phyloP scores from a whole-genome alignment of 805 yeast genomes.

The Lipomyces yamadae region DNA sequence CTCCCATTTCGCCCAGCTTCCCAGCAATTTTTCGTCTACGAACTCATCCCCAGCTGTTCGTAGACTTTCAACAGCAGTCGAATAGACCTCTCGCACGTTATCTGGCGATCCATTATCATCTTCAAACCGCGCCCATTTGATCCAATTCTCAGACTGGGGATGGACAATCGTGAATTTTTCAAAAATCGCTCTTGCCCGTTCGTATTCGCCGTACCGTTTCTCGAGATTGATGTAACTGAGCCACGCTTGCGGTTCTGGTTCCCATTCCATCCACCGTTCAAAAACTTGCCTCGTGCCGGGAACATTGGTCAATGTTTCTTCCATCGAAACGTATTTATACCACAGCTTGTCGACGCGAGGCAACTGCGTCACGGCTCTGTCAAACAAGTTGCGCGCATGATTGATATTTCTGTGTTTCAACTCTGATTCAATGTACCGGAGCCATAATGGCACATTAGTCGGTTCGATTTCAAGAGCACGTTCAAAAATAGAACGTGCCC shows the following conservation, averaged over 20 bases:
- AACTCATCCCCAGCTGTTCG: slow-evolving; percentile 40
- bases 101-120: slow-evolving; percentile 53
- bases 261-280: slow-evolving; percentile 81
- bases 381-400: slow-evolving; percentile 85
- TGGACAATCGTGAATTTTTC: slow-evolving; percentile 59
- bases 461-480: slow-evolving; percentile 80
- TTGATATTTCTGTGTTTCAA: slow-evolving; percentile 71
- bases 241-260: slow-evolving; percentile 72
- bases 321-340: slow-evolving; percentile 81
- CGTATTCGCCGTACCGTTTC: slow-evolving; percentile 62
- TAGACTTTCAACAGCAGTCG: slow-evolving; percentile 65
- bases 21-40: slow-evolving; percentile 50
- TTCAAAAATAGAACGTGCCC: slow-evolving; percentile 88
- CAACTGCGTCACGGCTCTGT: slow-evolving; percentile 71
- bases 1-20: slow-evolving; percentile 76
- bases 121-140: slow-evolving; percentile 77
- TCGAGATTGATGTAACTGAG: slow-evolving; percentile 74
- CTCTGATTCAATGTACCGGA: slow-evolving; percentile 79
- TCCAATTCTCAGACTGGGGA: slow-evolving; percentile 66
- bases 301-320: slow-evolving; percentile 73
- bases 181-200: slow-evolving; percentile 63
- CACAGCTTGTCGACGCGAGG: slow-evolving; percentile 87
- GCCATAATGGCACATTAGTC: slow-evolving; percentile 82
- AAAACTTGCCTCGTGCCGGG: slow-evolving; percentile 67
- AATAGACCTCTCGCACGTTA: slow-evolving; percentile 66